Base-by-base conservation (phyloP, 768 basidiomycete species). In the Rhizopogon vinicolor region DNA sequence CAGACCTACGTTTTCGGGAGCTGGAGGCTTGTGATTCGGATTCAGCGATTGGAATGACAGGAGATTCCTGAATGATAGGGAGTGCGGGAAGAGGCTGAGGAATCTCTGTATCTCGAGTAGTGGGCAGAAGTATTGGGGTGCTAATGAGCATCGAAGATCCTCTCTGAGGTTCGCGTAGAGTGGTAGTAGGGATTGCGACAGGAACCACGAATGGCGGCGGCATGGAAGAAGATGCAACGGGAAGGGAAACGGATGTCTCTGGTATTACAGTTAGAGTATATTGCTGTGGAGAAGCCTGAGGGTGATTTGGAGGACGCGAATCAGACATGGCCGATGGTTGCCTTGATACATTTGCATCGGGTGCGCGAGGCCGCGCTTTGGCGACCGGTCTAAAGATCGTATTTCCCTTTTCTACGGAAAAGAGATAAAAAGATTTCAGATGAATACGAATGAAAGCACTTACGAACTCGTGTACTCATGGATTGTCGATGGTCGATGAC, bases 361-460 rank as follows among this genome's bases (percentile, higher is more conserved):
- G 42, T 9, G 72, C 63, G 28, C 84, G 82, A 13, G 77, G 62
- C 45, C 86, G 76, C 8, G 80, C 69, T 64, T 83, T 86, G 13
- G 72, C 75, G 3, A 87, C 76, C n/a, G 88, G 88, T 63, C 78
- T 80, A 61, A 91, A 91, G 52, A 89, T 67, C 5, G 83, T 78
- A 7, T 79, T 75, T 14, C 88, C 88, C 65, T 91, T 91, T 65
- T 90, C 88, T 91, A 61, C 18, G 52, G 28, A 48, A 41, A 51
- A 3, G 51, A 60, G 53, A n/a, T 52, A n/a, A 54, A 29, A 35
- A 53, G 29, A 7, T 44, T 51, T n/a, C 7, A 25, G 45, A 37
- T 25, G 33, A 31, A 44, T 43, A 41, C 16, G 44, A 18, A 12
- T 41, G 54, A 51, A 53, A 49, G 14, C 25, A 87, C 87, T 80